phyloP scores from a whole-genome alignment of 75 land plant species.

The Pinus taeda region DNA sequence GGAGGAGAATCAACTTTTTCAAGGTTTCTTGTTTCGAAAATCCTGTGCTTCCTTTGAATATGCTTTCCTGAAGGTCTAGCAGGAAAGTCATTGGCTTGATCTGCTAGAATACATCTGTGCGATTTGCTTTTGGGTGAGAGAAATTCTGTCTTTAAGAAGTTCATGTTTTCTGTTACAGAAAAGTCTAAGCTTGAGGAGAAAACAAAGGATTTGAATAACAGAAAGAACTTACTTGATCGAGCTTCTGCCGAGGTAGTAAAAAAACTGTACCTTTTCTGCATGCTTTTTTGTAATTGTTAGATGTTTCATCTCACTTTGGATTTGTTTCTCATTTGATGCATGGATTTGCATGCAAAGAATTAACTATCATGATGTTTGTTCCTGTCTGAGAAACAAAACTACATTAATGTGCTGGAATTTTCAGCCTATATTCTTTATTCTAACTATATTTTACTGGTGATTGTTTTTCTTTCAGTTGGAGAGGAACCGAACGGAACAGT shows the following conservation, averaged over 20 bases:
- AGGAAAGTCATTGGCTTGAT: background rate
- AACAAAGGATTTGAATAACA: slow-evolving; percentile 46
- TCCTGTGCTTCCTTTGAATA: background rate
- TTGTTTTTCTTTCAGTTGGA: slow-evolving; percentile 43
- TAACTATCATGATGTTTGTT: background rate
- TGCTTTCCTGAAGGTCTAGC: background rate
- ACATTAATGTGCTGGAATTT: background rate
- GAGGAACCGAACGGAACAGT: slow-evolving; percentile 50
- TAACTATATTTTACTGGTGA: background rate
- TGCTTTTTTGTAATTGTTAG: background rate
- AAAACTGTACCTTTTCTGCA: background rate
- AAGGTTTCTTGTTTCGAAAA: slow-evolving; percentile 47
- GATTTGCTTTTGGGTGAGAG: background rate
- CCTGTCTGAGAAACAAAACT: background rate
- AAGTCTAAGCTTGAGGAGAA: slow-evolving; percentile 43
- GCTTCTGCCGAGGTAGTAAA: slow-evolving; percentile 48
- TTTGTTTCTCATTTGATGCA: too few relatives aligned
- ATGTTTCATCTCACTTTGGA: background rate
- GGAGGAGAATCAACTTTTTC: slow-evolving; percentile 35
- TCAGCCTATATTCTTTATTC: background rate
- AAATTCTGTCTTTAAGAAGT: background rate
- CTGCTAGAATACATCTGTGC: background rate
- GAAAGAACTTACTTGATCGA: slow-evolving; percentile 47
- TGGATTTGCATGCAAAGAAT: background rate
- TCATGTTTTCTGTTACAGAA: slow-evolving; percentile 30